phyloP scores from a whole-genome alignment of 2,329 filamentous ascomycete genomes.

The Ceratocystis colombiana region DNA sequence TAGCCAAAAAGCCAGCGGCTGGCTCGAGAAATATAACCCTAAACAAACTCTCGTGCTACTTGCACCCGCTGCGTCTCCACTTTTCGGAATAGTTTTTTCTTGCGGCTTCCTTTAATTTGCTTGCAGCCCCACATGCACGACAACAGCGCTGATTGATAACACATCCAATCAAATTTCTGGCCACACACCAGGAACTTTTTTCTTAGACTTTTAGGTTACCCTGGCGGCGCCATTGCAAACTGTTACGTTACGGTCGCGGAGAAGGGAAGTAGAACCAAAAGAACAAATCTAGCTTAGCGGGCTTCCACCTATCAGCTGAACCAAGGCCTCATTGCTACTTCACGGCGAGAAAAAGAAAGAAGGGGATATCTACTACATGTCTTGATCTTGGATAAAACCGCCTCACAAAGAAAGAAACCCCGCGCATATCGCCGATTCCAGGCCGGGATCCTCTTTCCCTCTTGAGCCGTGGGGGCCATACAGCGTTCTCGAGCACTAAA shows the following conservation, averaged over 20 bases:
- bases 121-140: slow-evolving; percentile 23
- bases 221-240: neutral
- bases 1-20: neutral
- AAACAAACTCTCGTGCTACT: neutral
- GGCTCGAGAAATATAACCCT: neutral
- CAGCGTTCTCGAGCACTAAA: too few species aligned
- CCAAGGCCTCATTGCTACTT: too few species aligned
- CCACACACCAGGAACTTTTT: neutral
- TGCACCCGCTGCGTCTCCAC: neutral
- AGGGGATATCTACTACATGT: neutral
- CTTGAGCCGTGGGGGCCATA: too few species aligned
- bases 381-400: neutral
- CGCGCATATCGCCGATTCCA: neutral
- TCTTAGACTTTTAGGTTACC: neutral
- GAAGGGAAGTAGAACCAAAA: neutral
- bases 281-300: too few species aligned
- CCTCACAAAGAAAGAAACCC: neutral
- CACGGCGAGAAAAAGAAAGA: too few species aligned
- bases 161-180: neutral
- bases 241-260: neutral
- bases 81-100: neutral
- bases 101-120: slow-evolving; percentile 34
- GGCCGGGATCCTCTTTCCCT: too few species aligned
- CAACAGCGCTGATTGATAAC: slow-evolving; percentile 19
- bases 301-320: too few species aligned